Percentiles rank a stretch among this genome's conserved stretches.
Conservation (phyloP, 345 rosid species). For the Lepidium aucheri region DNA sequence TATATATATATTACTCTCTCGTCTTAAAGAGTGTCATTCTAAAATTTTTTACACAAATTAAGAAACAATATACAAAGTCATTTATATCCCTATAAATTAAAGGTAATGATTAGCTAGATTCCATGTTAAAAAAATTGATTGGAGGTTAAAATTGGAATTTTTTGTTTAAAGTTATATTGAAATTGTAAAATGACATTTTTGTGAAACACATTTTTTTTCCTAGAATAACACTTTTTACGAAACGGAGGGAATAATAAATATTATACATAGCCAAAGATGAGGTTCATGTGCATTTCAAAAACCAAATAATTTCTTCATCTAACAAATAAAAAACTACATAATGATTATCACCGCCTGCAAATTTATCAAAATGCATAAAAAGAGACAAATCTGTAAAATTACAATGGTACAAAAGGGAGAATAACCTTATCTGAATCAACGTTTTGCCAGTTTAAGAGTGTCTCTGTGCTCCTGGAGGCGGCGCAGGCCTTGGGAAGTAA, state of each 20-base stretch:
- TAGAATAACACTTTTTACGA: no score
- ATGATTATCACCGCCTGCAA: constrained; percentile 10
- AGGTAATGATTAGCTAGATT: no score
- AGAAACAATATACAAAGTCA: no score
- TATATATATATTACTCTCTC: not conserved
- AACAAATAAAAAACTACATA: constrained; percentile 10
- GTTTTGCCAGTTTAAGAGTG: constrained; percentile 33
- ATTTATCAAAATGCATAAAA: constrained; percentile 6
- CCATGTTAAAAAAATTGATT: no score
- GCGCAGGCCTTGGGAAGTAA: constrained; percentile 62
- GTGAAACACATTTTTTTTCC: no score
- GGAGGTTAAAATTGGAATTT: no score
- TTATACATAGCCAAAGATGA: constrained; percentile 23
- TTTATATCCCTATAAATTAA: no score
- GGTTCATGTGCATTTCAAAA: constrained; percentile 15
- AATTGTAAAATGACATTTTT: no score
- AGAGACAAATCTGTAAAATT: not conserved
- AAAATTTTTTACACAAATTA: no score
- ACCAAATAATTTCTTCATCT: constrained; percentile 5
- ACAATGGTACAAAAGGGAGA: constrained; percentile 2
- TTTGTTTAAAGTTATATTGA: no score
- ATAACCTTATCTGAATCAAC: constrained; percentile 15
- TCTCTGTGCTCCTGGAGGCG: constrained; percentile 80
- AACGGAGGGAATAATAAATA: no score
- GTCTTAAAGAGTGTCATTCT: no score